Conservation (phyloP, 257 asterid genomes). For the Sherardia arvensis region DNA sequence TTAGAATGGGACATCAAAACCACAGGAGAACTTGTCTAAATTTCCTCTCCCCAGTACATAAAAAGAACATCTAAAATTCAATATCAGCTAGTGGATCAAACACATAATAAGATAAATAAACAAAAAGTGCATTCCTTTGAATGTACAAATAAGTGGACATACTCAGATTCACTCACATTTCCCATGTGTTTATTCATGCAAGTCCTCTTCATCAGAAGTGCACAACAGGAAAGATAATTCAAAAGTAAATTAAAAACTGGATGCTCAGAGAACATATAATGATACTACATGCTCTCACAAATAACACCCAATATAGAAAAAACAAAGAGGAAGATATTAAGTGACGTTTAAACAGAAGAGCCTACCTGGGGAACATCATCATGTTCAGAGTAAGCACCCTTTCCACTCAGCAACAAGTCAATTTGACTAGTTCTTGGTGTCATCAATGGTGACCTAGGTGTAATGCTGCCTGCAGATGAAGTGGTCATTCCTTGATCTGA, state of each 20-base stretch:
- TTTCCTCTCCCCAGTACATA: not conserved
- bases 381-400: conserved; percentile 89
- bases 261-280: not conserved
- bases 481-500: conserved; percentile 98
- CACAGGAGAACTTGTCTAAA: not conserved
- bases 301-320: not conserved
- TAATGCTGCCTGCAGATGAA: conserved; percentile 99
- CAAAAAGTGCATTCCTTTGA: not conserved
- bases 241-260: not conserved
- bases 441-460: conserved; percentile 91
- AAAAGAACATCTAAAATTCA: not conserved
- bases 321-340: not conserved
- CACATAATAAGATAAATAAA: not conserved
- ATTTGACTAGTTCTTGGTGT: conserved; percentile 81
- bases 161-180: not conserved
- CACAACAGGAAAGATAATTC: no score
- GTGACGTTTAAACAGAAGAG: conserved; percentile 5
- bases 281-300: not conserved
- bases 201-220: not conserved
- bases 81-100: not conserved
- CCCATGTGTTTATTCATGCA: not conserved
- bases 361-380: conserved; percentile 93
- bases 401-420: conserved; percentile 74
- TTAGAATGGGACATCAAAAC: not conserved
- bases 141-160: not conserved